Evolutionary conservation across 2,329 filamentous ascomycete genomes (phyloP).

Genomic region (Aspergillus melleus): DNA sequence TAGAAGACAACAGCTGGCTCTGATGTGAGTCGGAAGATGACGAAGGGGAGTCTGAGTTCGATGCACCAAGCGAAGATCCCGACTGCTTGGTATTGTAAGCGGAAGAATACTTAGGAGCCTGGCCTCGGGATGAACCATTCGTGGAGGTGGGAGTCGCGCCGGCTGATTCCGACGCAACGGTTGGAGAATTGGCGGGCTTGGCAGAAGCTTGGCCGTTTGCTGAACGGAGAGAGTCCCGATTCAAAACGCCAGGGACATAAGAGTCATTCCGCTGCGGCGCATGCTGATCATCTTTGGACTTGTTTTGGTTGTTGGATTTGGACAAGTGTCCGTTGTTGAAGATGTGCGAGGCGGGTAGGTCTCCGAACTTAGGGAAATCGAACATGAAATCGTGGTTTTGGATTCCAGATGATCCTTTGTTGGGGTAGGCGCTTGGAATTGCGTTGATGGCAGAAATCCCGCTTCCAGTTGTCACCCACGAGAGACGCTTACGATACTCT

Average conservation of each 20-base stretch:
- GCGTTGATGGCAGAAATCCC: slow-evolving; percentile 50
- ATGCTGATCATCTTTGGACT: slow-evolving; percentile 32
- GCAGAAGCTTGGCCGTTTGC: slow-evolving; percentile 7
- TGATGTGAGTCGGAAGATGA: slow-evolving; percentile 51
- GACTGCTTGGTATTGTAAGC: slow-evolving; percentile 23
- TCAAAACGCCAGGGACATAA: slow-evolving; percentile 33
- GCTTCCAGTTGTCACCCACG: slow-evolving; percentile 55
- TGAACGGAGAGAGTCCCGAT: slow-evolving; percentile 23
- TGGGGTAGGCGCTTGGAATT: slow-evolving; percentile 47
- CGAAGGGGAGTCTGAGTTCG: slow-evolving; percentile 48
- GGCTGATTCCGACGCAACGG: background rate
- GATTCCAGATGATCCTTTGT: slow-evolving; percentile 56
- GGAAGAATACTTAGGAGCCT: slow-evolving; percentile 12
- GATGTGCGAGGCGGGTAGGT: slow-evolving; percentile 59
- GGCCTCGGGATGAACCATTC: slow-evolving; percentile 12
- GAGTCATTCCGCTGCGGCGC: slow-evolving; percentile 19
- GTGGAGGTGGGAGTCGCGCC: slow-evolving; percentile 3
- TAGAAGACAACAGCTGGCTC: slow-evolving; percentile 46
- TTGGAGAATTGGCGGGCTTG: background rate
- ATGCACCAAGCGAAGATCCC: slow-evolving; percentile 29
- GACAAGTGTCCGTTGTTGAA: slow-evolving; percentile 49
- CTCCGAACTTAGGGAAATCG: slow-evolving; percentile 92
- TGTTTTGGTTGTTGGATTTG: slow-evolving; percentile 27
- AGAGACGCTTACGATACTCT: slow-evolving; percentile 86
- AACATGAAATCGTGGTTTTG: slow-evolving; percentile 86